These are phyloP conservation scores for Cordyceps militaris DNA, from an alignment of 2,329 filamentous ascomycete genomes.

Conservation along the genomic window DNA sequence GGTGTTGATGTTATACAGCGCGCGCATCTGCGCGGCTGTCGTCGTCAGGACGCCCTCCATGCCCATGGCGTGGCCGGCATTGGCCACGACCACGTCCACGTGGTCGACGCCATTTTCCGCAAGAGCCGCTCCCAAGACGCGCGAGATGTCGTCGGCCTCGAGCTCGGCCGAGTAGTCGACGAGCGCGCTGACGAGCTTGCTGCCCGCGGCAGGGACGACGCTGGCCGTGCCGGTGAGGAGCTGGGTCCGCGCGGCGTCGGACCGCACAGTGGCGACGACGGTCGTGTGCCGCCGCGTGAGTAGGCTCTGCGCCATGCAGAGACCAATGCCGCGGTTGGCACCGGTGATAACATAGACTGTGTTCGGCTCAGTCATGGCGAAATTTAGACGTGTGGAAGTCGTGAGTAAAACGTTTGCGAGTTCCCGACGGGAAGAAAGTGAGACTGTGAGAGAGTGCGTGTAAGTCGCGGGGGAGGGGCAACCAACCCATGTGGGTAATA, in stretches of 20 bases:
- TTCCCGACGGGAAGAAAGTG: background rate
- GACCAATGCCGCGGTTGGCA: slow-evolving; percentile 34
- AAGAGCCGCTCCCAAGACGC: slow-evolving; percentile 20
- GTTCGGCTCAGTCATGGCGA: slow-evolving; percentile 13
- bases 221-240: slow-evolving; percentile 18
- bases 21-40: slow-evolving; percentile 27
- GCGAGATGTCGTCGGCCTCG: slow-evolving; percentile 19
- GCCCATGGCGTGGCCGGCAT: slow-evolving; percentile 35
- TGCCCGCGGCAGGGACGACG: slow-evolving; percentile 22
- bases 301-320: slow-evolving; percentile 29
- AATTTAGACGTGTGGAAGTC: background rate
- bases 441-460: slow-evolving; percentile 4
- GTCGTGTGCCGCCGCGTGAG: slow-evolving; percentile 48
- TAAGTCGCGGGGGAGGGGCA: slow-evolving; percentile 4
- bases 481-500: slow-evolving; percentile 8
- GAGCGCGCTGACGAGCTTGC: slow-evolving; percentile 28
- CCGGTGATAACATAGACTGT: slow-evolving; percentile 33
- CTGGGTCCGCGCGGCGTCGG: slow-evolving; percentile 16
- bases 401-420: background rate
- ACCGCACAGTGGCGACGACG: slow-evolving; percentile 31
- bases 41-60: slow-evolving; percentile 24
- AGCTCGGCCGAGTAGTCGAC: slow-evolving; percentile 30
- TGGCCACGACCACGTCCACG: slow-evolving; percentile 46
- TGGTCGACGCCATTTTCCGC: slow-evolving; percentile 20
- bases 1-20: slow-evolving; percentile 38